phyloP scores from a whole-genome alignment of 2,329 filamentous ascomycete species.

The Colletotrichum spinosum region DNA sequence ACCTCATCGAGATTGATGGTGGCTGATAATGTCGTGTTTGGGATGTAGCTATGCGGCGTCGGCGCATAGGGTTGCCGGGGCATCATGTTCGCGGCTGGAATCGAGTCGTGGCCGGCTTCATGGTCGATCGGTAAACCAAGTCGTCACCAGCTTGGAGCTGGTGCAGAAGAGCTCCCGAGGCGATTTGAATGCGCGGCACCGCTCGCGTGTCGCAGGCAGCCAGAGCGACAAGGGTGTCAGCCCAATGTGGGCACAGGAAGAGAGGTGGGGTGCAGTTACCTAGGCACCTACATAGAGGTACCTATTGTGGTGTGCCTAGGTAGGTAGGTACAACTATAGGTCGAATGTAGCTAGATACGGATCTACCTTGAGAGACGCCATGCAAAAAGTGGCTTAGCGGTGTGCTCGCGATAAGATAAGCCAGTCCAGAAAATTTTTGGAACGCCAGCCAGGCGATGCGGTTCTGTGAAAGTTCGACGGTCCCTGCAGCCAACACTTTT shows the following conservation, averaged over 20 bases:
- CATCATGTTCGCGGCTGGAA: constrained; percentile 57
- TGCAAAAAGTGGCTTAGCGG: too few relatives aligned
- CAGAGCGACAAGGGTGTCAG: too few relatives aligned
- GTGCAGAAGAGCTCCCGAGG: constrained; percentile 10
- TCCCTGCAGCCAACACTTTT: constrained; percentile 31
- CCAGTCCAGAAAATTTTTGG: constrained; percentile 40
- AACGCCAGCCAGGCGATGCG: background rate
- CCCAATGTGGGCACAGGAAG: too few relatives aligned
- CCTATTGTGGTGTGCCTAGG: too few relatives aligned
- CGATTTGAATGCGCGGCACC: background rate
- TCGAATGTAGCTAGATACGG: too few relatives aligned
- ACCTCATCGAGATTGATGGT: constrained; percentile 96
- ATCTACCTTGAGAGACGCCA: too few relatives aligned
- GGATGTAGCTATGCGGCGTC: constrained; percentile 91
- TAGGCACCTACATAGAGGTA: too few relatives aligned
- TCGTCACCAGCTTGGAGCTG: constrained; percentile 24
- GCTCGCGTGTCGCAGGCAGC: background rate
- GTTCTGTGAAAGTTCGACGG: constrained; percentile 30
- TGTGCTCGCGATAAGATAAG: constrained; percentile 29
- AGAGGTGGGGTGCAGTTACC: too few relatives aligned
- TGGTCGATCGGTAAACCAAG: constrained; percentile 20
- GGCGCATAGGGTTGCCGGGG: constrained; percentile 83
- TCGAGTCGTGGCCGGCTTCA: constrained; percentile 29
- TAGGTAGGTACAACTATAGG: too few relatives aligned
- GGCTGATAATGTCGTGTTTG: constrained; percentile 83